Conservation (phyloP, 2,329 filamentous ascomycete species). For the Fusarium sp. region DNA sequence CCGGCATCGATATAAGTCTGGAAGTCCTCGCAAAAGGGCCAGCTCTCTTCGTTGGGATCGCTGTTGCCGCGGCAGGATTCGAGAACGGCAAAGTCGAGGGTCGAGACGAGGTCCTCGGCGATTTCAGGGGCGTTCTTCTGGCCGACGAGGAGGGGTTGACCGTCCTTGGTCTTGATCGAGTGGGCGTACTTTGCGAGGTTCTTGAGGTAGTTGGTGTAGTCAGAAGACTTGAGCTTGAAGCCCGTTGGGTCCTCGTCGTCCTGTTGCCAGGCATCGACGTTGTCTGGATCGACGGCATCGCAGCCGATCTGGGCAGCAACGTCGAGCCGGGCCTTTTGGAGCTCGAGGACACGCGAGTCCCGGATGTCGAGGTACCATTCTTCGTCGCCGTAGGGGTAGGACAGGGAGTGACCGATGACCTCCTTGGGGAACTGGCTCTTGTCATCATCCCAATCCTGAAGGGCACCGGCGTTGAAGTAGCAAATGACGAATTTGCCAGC, state of each 20-base stretch:
- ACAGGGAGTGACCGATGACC: slow-evolving; percentile 40
- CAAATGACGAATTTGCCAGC: slow-evolving; percentile 47
- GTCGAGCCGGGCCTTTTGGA: slow-evolving; percentile 46
- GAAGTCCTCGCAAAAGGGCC: slow-evolving; percentile 46
- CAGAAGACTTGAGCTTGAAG: slow-evolving; percentile 42
- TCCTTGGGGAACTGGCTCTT: slow-evolving; percentile 38
- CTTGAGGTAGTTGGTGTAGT: slow-evolving; percentile 45
- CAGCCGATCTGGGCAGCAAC: slow-evolving; percentile 44
- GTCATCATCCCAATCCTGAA: slow-evolving; percentile 45
- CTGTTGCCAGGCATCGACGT: slow-evolving; percentile 46
- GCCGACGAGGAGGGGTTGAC: slow-evolving; percentile 44
- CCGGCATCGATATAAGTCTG: slow-evolving; percentile 42
- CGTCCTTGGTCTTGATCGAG: slow-evolving; percentile 38
- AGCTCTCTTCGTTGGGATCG: slow-evolving; percentile 23
- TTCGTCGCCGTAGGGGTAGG: slow-evolving; percentile 39
- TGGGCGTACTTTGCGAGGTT: slow-evolving; percentile 45
- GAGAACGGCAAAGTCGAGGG: slow-evolving; percentile 50
- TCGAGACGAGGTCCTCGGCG: slow-evolving; percentile 35
- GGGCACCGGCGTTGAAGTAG: slow-evolving; percentile 48
- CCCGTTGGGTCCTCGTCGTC: slow-evolving; percentile 42
- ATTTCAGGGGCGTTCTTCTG: slow-evolving; percentile 49
- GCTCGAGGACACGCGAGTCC: slow-evolving; percentile 36
- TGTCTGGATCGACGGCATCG: slow-evolving; percentile 50
- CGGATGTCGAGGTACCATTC: slow-evolving; percentile 47
- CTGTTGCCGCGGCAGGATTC: slow-evolving; percentile 48